A percentile compares a stretch with the other conserved stretches of the same genome.
These are phyloP conservation scores for Salvia sclarea DNA, from an alignment of 305 asterid species.

Conservation along the genomic window DNA sequence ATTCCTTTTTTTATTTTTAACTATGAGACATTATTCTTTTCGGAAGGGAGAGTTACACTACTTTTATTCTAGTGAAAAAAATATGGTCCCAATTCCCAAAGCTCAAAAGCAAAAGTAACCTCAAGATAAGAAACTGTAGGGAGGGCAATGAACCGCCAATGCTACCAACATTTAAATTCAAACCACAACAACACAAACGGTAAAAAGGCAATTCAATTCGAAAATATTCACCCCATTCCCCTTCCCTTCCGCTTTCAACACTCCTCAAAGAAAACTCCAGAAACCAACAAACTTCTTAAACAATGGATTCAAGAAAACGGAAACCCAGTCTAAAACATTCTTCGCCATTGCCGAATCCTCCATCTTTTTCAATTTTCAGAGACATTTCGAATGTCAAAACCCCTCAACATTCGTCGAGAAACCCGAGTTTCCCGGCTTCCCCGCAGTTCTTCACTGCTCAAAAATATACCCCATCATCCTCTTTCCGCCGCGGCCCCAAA, in stretches of 20 bases:
- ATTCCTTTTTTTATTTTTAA: too few species aligned
- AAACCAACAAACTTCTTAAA: neutral
- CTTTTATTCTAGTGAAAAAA: too few species aligned
- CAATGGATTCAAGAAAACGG: constrained; percentile 63
- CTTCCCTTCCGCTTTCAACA: constrained; percentile 19
- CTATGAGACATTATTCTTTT: too few species aligned
- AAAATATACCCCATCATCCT: constrained; percentile 55
- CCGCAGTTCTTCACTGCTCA: constrained; percentile 71
- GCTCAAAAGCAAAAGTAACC: too few species aligned
- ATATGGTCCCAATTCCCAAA: too few species aligned
- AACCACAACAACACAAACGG: constrained; percentile 50
- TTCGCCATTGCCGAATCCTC: constrained; percentile 55
- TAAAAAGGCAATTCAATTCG: neutral
- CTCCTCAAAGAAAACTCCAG: constrained; percentile 7
- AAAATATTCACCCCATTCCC: neutral
- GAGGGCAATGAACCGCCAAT: constrained; percentile 36
- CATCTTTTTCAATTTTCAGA: constrained; percentile 51
- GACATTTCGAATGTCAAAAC: constrained; percentile 81
- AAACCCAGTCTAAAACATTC: constrained; percentile 35
- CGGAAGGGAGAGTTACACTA: too few species aligned
- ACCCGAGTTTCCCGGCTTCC: constrained; percentile 39
- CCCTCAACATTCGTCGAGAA: constrained; percentile 47
- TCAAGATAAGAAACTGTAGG: too few species aligned
- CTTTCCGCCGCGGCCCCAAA: constrained; percentile 41
- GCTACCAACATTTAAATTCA: constrained; percentile 44